phyloP scores from a whole-genome alignment of 768 basidiomycete species.

The Lactifluus pinguis region DNA sequence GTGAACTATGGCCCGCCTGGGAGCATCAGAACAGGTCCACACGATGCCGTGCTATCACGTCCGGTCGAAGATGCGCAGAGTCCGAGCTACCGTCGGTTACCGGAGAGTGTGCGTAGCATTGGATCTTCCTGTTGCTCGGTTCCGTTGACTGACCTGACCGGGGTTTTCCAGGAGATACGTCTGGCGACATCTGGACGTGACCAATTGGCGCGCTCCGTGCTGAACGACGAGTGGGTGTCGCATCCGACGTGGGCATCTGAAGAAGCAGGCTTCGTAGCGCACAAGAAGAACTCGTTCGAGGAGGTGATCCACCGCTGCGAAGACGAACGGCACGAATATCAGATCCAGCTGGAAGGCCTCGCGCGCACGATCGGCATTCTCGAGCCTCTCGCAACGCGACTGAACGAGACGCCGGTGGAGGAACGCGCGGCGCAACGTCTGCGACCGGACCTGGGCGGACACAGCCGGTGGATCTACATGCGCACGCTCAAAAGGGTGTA shows the following conservation, averaged over 20 bases:
- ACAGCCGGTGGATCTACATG: constrained; percentile 81
- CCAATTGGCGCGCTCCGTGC: constrained; percentile 86
- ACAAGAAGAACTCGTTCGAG: constrained; percentile 96
- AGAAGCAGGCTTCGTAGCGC: constrained; percentile 86
- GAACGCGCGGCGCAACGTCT: constrained; percentile 77
- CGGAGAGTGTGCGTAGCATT: constrained; percentile 62
- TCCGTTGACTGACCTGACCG: constrained; percentile 3
- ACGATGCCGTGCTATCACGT: constrained; percentile 67
- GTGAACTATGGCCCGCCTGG: constrained; percentile 66
- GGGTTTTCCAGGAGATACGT: constrained; percentile 57
- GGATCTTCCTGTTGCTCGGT: not conserved
- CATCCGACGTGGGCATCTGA: constrained; percentile 98
- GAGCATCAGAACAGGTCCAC: constrained; percentile 65
- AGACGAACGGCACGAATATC: constrained; percentile 97
- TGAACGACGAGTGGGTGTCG: constrained; percentile 97
- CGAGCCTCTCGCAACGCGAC: constrained; percentile 76
- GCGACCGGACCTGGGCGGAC: constrained; percentile 82
- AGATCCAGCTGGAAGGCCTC: constrained; percentile 89
- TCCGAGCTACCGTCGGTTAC: constrained; percentile 87
- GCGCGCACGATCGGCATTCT: constrained; percentile 83
- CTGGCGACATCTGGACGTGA: constrained; percentile 93
- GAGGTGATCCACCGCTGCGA: constrained; percentile 95
- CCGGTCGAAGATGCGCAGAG: constrained; percentile 82
- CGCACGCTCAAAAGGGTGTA: constrained; percentile 92
- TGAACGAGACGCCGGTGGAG: constrained; percentile 83